Evolutionary conservation across 441 rosid species (phyloP).

Genomic region (Euphorbia corollata): DNA sequence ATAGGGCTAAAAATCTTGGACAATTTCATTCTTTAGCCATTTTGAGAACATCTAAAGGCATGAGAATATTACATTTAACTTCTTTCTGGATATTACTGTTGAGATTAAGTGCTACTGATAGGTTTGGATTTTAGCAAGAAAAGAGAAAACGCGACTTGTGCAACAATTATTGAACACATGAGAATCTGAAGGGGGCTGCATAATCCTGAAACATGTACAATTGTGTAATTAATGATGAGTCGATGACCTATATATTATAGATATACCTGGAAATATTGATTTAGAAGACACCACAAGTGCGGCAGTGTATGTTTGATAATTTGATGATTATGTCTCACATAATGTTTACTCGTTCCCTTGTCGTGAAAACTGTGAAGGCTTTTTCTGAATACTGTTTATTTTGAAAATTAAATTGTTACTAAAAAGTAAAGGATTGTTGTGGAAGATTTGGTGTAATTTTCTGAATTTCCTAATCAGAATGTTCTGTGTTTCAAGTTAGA

Average conservation of each 20-base stretch:
- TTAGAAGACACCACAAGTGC: not conserved
- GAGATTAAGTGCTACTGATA: not conserved
- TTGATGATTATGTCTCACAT: slow-evolving; percentile 1
- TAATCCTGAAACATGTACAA: not conserved
- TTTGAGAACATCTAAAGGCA: not conserved
- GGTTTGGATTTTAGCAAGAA: too few species aligned
- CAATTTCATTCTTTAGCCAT: not conserved
- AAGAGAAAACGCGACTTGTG: not conserved
- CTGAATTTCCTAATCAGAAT: not conserved
- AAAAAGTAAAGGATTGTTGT: not conserved
- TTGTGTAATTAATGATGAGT: not conserved
- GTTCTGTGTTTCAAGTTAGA: not conserved
- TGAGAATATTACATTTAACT: not conserved
- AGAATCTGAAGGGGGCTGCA: not conserved
- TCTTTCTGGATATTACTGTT: not conserved
- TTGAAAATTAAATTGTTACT: not conserved
- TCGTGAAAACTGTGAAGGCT: not conserved
- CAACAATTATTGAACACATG: not conserved
- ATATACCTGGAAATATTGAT: not conserved
- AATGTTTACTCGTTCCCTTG: not conserved
- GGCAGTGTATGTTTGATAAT: not conserved
- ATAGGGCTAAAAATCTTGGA: not conserved
- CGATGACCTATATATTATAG: not conserved
- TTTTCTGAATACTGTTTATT: not conserved
- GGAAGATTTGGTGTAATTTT: not conserved